Percentiles rank a stretch among this genome's conserved stretches.
Conservation (phyloP, 2,329 filamentous ascomycete species). For the Alternaria arborescens region DNA sequence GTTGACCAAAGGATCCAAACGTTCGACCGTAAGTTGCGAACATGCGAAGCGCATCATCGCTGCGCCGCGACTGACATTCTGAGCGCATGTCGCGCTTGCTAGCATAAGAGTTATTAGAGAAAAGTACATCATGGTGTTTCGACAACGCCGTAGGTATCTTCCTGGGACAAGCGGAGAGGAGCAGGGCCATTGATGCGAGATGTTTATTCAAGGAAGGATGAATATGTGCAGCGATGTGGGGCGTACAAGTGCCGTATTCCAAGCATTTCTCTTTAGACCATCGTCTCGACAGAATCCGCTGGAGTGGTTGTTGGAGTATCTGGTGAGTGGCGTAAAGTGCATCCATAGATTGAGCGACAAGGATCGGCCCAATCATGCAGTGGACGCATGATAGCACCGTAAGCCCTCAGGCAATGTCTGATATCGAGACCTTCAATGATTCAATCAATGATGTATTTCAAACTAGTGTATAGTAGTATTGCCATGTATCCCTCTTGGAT, state of each 20-base stretch:
- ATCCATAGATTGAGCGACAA: slow-evolving; percentile 10
- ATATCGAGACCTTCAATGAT: background rate
- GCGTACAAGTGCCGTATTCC: background rate
- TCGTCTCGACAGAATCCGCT: background rate
- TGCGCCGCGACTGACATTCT: slow-evolving; percentile 12
- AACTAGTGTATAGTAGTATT: background rate
- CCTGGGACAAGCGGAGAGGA: background rate
- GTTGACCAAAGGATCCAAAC: slow-evolving; percentile 41
- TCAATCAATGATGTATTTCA: background rate
- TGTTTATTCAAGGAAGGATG: background rate
- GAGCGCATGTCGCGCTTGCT: background rate
- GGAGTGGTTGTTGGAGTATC: background rate
- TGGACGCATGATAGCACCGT: background rate
- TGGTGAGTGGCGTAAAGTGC: slow-evolving; percentile 7
- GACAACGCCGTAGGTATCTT: background rate
- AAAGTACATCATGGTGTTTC: slow-evolving; percentile 6
- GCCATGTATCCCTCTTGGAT: background rate
- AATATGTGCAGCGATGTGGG: background rate
- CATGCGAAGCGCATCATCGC: slow-evolving; percentile 38
- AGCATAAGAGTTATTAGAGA: background rate
- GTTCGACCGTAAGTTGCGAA: slow-evolving; percentile 41
- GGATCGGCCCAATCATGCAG: slow-evolving; percentile 7
- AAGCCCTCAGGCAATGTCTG: background rate
- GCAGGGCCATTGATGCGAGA: background rate
- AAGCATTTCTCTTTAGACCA: background rate